phyloP scores from a whole-genome alignment of 495 filamentous ascomycete genomes.

The Tuber indicum region DNA sequence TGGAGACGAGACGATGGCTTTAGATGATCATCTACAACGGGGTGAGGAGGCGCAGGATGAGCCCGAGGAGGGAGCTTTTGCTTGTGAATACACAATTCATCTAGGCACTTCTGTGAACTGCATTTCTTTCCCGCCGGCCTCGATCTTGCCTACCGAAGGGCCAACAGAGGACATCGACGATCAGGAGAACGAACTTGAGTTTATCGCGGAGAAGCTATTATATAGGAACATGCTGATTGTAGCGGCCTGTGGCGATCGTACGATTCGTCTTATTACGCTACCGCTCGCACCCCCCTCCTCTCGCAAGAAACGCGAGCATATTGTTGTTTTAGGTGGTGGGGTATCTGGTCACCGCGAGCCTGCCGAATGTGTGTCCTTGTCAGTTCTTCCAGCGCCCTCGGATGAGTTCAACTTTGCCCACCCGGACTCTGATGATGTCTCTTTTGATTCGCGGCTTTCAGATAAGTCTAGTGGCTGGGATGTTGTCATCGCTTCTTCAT shows the following conservation, averaged over 20 bases:
- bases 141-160: constrained; percentile 23
- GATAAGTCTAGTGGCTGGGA: constrained; percentile 20
- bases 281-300: constrained; percentile 54
- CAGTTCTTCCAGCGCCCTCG: constrained; percentile 49
- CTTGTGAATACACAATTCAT: constrained; percentile 37
- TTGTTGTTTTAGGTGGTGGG: constrained; percentile 43
- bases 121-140: constrained; percentile 36
- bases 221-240: constrained; percentile 52
- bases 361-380: constrained; percentile 52
- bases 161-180: constrained; percentile 46
- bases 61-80: constrained; percentile 26
- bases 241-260: constrained; percentile 56
- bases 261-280: constrained; percentile 53
- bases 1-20: constrained; percentile 53
- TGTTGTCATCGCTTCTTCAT: constrained; percentile 33
- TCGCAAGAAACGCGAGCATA: constrained; percentile 16
- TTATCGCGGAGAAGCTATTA: constrained; percentile 50
- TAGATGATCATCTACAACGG: constrained; percentile 54
- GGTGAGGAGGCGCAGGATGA: constrained; percentile 38
- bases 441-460: constrained; percentile 23
- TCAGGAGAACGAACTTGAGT: constrained; percentile 53
- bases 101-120: constrained; percentile 34
- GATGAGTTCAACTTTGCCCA: constrained; percentile 24
- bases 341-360: constrained; percentile 49
- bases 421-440: constrained; percentile 5